Conservation (phyloP, 2,329 filamentous ascomycete genomes). For the Emydomyces testavorans region DNA sequence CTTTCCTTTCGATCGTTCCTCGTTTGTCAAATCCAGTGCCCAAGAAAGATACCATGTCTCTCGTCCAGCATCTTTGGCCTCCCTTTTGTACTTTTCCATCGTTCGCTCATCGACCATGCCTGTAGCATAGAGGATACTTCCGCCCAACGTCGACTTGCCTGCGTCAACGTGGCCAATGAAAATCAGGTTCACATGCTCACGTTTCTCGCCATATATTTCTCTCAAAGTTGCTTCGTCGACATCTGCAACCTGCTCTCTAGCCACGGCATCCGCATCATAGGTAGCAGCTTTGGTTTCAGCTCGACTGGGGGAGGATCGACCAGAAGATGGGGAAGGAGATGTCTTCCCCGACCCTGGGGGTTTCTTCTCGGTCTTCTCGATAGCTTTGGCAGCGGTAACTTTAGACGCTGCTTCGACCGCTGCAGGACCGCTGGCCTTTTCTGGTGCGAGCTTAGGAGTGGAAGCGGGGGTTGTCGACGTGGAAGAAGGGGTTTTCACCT, state of each 20-base stretch:
- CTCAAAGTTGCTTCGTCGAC: constrained; percentile 76
- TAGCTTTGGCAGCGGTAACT: constrained; percentile 74
- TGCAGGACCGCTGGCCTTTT: constrained; percentile 36
- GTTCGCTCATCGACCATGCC: constrained; percentile 99
- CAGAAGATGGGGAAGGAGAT: constrained; percentile 71
- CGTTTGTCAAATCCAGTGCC: constrained; percentile 93
- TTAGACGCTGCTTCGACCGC: constrained; percentile 63
- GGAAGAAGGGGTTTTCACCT: constrained; percentile 68
- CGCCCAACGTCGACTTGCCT: constrained; percentile 91
- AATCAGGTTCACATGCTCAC: constrained; percentile 77
- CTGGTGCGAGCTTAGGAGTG: constrained; percentile 40
- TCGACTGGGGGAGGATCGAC: constrained; percentile 62
- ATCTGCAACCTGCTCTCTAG: constrained; percentile 67
- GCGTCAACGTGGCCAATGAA: constrained; percentile 98
- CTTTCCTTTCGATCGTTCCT: constrained; percentile 92
- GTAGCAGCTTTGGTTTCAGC: constrained; percentile 46
- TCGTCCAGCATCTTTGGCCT: constrained; percentile 89
- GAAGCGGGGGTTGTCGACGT: constrained; percentile 35
- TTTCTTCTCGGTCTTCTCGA: constrained; percentile 76
- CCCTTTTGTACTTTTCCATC: constrained; percentile 93
- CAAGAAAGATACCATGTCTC: constrained; percentile 99
- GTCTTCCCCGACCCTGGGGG: constrained; percentile 55
- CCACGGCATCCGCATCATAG: constrained; percentile 69
- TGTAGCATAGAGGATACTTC: constrained; percentile 81
- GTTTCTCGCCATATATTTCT: constrained; percentile 82